phyloP scores from a whole-genome alignment of 345 rosid species.

The Conringia planisiliqua region DNA sequence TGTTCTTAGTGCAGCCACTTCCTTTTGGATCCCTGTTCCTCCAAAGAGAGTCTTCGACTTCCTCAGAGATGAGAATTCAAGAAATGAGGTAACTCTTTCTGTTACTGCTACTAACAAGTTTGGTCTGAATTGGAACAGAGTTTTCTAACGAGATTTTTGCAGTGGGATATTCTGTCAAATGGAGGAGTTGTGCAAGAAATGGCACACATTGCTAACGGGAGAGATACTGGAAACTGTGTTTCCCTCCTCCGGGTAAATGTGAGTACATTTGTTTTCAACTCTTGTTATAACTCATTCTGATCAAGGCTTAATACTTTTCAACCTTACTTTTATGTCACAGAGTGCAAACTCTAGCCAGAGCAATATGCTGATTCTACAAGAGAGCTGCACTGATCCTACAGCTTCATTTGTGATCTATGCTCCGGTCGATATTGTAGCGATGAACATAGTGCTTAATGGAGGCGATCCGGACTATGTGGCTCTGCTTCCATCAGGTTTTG shows the following conservation, averaged over 20 bases:
- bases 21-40: conserved; percentile 91
- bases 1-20: conserved; percentile 94
- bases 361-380: conserved; percentile 76
- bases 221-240: conserved; percentile 88
- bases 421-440: conserved; percentile 67
- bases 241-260: conserved; percentile 89
- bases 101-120: background rate
- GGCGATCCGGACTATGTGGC: conserved; percentile 74
- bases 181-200: conserved; percentile 93
- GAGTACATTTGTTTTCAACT: conserved; percentile 23
- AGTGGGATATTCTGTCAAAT: conserved; percentile 96
- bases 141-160: background rate
- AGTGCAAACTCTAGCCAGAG: conserved; percentile 75
- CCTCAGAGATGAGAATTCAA: conserved; percentile 82
- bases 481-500: conserved; percentile 71
- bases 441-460: conserved; percentile 69
- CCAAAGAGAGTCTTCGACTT: conserved; percentile 79
- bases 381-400: conserved; percentile 59
- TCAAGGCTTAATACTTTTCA: background rate
- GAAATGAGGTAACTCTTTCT: conserved; percentile 58
- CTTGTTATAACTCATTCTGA: background rate
- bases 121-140: background rate
- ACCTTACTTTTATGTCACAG: conserved; percentile 24
- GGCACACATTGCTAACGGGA: conserved; percentile 91
- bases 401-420: conserved; percentile 71